Conservation (phyloP, 139 green algal genomes). For the Closterium sp. region DNA sequence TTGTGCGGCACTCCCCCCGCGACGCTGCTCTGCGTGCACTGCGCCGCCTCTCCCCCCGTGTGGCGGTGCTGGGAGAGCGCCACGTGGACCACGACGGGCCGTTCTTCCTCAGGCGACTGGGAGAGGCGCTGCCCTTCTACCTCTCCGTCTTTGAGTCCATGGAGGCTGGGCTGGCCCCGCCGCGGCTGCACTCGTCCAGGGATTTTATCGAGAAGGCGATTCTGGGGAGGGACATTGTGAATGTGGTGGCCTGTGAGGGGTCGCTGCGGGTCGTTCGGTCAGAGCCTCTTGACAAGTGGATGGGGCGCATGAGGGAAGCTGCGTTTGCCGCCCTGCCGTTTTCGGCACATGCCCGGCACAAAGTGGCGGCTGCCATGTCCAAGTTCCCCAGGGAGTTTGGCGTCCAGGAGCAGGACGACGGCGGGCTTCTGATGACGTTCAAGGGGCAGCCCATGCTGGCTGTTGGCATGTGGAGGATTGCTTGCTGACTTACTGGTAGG, state of each 20-base stretch:
- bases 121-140: neutral
- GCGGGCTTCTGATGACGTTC: neutral
- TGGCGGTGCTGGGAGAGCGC: conserved; percentile 16
- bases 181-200: neutral
- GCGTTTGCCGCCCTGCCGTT: neutral
- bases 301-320: neutral
- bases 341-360: neutral
- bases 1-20: conserved; percentile 1
- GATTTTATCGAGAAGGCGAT: conserved; percentile 18
- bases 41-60: conserved; percentile 3
- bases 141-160: conserved; percentile 18
- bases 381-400: conserved; percentile 3
- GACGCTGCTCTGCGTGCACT: conserved; percentile 16
- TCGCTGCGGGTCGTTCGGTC: neutral
- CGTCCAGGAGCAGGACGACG: conserved; percentile 7
- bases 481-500: conserved; percentile 8
- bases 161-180: neutral
- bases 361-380: neutral
- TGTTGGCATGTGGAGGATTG: conserved; percentile 5
- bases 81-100: conserved; percentile 13
- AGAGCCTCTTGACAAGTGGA: neutral
- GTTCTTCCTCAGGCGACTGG: conserved; percentile 21
- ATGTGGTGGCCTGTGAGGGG: conserved; percentile 11
- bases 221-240: conserved; percentile 11
- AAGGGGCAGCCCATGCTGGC: conserved; percentile 5